Evolutionary conservation across 2,329 filamentous ascomycete species (phyloP), one percentile per base, ranked within the genome.

Genomic region (Curvularia sp.): DNA sequence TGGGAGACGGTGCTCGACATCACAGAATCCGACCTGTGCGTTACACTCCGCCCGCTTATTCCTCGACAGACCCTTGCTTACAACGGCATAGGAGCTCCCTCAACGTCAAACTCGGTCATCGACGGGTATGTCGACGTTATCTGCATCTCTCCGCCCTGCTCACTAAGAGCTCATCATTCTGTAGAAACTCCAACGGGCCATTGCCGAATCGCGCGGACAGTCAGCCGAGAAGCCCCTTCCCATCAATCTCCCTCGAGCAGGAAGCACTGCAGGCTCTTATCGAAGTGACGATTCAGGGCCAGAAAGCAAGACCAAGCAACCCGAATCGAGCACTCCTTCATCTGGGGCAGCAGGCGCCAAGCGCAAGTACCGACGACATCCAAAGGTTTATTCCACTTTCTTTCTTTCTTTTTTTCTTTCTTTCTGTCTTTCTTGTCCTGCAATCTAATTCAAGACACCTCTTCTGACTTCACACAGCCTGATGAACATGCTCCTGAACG

Each of bases 1-100:
- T 94, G 91, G 91, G 89, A 92, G 32, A 93, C 89, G 1, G 88
- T 94, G 54, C 81, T 93, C 49, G 91, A 94, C 72, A 93, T 95
- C 53, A 92, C 91, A 60, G 91, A 94, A 77, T 90, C 89, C 23
- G 91, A 95, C 71, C 82, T 95, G 89, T 92, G 77, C 74, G 87
- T 32, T 19, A n/a, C 39, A 15, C 34, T 50, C 3, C 8, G 15
- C 19, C 47, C 79, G 21, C 12, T 19, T 28, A 38, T 39, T 39
- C 45, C 46, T 43, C 46, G 21, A 15, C 41, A 30, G 13, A 41
- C 36, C 27, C 38, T 49, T 53, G 57, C 62, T 65, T 46, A 70
- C 61, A 60, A 5, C 25, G 18, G 53, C n/a, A 38, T 57, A 91
- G 89, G 60, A 90, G 91, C 79, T 84, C 84, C 39, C 81, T 95